Evolutionary conservation across 495 filamentous ascomycete species (phyloP).

Genomic region (Penicillium verhagenii): DNA sequence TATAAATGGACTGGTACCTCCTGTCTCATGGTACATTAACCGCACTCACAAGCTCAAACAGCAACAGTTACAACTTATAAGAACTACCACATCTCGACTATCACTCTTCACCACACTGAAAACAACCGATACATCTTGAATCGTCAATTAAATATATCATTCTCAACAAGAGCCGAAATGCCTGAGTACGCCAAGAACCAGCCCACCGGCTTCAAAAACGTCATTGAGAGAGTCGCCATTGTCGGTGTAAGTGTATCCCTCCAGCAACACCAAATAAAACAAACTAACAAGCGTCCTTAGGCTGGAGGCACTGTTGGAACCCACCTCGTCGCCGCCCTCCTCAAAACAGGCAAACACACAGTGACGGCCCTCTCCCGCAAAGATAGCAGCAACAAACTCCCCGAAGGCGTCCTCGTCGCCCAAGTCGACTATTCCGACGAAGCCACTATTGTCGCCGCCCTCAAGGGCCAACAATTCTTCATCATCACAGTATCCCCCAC

Average conservation of each 20-base stretch:
- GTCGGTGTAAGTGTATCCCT: constrained; percentile 41
- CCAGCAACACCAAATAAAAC: background rate
- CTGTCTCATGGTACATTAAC: background rate
- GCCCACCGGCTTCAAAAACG: constrained; percentile 38
- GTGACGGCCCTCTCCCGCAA: constrained; percentile 55
- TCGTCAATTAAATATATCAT: background rate
- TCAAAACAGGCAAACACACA: constrained; percentile 51
- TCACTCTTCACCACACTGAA: background rate
- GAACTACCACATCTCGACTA: too few species aligned
- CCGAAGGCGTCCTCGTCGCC: constrained; percentile 42
- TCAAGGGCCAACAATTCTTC: constrained; percentile 55
- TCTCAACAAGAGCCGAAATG: constrained; percentile 17
- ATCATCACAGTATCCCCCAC: constrained; percentile 56
- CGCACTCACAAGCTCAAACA: too few species aligned
- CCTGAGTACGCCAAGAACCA: constrained; percentile 37
- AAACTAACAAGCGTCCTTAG: constrained; percentile 34
- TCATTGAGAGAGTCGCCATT: constrained; percentile 47
- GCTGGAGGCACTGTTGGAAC: constrained; percentile 60
- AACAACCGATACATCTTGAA: background rate
- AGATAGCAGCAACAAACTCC: constrained; percentile 42
- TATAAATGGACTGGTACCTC: background rate
- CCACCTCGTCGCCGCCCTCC: constrained; percentile 47
- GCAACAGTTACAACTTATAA: too few species aligned
- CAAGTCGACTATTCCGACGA: constrained; percentile 51
- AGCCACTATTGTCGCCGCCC: constrained; percentile 43